Conservation (phyloP, 2,329 filamentous ascomycete genomes). For the Aspergillus aculeatus region DNA sequence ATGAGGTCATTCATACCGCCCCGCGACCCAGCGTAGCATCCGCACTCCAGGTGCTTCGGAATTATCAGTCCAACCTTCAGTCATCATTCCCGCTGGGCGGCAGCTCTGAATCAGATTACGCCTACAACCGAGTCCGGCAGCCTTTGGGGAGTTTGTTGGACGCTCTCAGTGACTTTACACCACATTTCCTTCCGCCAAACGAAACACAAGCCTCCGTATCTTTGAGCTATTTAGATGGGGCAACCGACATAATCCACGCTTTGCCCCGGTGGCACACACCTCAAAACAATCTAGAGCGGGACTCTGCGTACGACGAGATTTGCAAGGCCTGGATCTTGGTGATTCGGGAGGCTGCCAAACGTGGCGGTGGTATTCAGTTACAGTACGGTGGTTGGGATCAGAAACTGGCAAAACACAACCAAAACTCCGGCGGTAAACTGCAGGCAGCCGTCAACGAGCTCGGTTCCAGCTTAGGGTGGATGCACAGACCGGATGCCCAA, state of each 20-base stretch:
- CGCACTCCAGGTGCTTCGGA: conserved; percentile 74
- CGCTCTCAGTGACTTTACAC: conserved; percentile 88
- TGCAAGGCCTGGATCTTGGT: conserved; percentile 90
- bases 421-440: conserved; percentile 78
- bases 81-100: conserved; percentile 82
- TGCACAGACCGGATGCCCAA: conserved; percentile 51
- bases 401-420: conserved; percentile 80
- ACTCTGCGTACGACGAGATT: conserved; percentile 94
- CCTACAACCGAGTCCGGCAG: conserved; percentile 88
- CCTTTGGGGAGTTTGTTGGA: conserved; percentile 78
- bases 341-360: conserved; percentile 85
- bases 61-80: conserved; percentile 77
- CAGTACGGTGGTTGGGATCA: conserved; percentile 93
- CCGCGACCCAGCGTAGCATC: conserved; percentile 83
- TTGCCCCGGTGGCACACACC: conserved; percentile 89
- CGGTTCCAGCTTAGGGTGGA: conserved; percentile 73
- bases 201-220: conserved; percentile 82
- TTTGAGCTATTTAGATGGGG: conserved; percentile 82
- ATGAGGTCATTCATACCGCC: conserved; percentile 79
- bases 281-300: conserved; percentile 86
- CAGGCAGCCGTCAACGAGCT: conserved; percentile 77
- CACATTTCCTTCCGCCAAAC: conserved; percentile 89
- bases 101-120: conserved; percentile 83
- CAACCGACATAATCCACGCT: conserved; percentile 83
- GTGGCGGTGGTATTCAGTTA: conserved; percentile 83